Conservation (phyloP, 2,329 filamentous ascomycete species). For the Tolypocladium sp. region DNA sequence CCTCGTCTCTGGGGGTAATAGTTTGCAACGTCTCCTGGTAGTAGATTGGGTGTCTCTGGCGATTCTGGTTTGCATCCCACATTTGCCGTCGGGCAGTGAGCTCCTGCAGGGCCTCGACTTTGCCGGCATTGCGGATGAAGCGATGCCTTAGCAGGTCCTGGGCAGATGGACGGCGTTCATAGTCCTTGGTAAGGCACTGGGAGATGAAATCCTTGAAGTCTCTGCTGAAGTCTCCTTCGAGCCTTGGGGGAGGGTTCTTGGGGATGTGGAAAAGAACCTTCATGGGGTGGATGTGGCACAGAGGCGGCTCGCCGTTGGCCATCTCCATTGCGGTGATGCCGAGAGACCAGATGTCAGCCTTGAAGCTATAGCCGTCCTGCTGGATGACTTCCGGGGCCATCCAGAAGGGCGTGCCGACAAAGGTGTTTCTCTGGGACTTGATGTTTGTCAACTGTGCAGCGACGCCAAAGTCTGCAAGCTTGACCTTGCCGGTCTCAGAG, state of each 20-base stretch:
- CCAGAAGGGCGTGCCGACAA: slow-evolving; percentile 96
- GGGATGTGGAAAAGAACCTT: slow-evolving; percentile 89
- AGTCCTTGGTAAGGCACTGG: slow-evolving; percentile 86
- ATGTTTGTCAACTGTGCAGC: slow-evolving; percentile 95
- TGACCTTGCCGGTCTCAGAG: slow-evolving; percentile 84
- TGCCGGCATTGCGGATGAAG: slow-evolving; percentile 81
- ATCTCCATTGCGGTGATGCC: slow-evolving; percentile 89
- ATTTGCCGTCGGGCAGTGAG: slow-evolving; percentile 75
- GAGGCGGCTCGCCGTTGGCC: slow-evolving; percentile 79
- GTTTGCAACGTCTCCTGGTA: slow-evolving; percentile 87
- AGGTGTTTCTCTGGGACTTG: slow-evolving; percentile 94
- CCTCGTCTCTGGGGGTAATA: slow-evolving; percentile 55
- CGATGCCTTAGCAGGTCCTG: slow-evolving; percentile 81
- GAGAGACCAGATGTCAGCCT: slow-evolving; percentile 88
- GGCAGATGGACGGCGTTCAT: slow-evolving; percentile 73
- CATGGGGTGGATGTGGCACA: slow-evolving; percentile 83
- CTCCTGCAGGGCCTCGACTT: slow-evolving; percentile 79
- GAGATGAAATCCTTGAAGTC: slow-evolving; percentile 93
- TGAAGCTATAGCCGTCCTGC: slow-evolving; percentile 74
- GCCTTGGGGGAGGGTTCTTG: slow-evolving; percentile 72
- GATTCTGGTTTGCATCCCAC: slow-evolving; percentile 66
- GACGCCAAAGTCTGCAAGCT: slow-evolving; percentile 94
- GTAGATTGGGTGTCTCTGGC: slow-evolving; percentile 66
- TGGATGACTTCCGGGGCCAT: slow-evolving; percentile 95
- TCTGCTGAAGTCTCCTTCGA: slow-evolving; percentile 79